phyloP scores from a whole-genome alignment of 1,284 basidiomycete species.

The Ustilago sp. region DNA sequence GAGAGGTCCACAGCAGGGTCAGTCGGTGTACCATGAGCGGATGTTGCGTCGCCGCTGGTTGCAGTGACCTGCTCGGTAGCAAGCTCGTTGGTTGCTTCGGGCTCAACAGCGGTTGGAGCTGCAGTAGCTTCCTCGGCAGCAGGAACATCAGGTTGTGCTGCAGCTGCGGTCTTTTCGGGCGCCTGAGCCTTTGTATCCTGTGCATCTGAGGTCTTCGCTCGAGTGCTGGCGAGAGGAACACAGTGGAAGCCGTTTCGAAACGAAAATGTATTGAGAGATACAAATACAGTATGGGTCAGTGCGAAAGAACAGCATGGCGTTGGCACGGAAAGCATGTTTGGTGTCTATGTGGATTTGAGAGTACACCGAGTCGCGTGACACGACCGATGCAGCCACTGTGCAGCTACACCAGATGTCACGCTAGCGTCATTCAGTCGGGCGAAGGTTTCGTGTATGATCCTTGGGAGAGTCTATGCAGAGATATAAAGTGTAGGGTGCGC shows the following conservation, averaged over 20 bases:
- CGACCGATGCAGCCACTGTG: neutral
- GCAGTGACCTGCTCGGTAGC: conserved; percentile 1
- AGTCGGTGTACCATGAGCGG: neutral
- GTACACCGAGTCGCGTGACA: neutral
- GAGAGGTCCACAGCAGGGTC: conserved; percentile 19
- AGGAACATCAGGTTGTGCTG: neutral
- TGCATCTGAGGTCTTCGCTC: neutral
- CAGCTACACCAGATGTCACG: conserved; percentile 4
- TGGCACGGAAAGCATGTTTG: neutral
- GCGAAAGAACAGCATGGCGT: conserved; percentile 3
- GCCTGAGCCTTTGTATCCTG: neutral
- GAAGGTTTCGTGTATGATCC: neutral
- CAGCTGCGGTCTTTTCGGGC: neutral
- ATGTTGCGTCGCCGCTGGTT: neutral
- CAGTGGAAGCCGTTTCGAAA: neutral
- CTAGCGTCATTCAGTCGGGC: neutral
- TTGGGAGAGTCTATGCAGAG: neutral
- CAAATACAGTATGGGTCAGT: conserved; percentile 25
- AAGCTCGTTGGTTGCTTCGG: neutral
- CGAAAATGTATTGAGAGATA: conserved; percentile 10
- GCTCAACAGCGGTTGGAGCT: neutral
- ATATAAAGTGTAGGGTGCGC: neutral
- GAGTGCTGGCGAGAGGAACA: conserved; percentile 1
- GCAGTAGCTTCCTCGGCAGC: neutral
- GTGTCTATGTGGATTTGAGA: neutral